Conservation (phyloP, 164 flowering plant species). For the Magnolia changhungtana region DNA sequence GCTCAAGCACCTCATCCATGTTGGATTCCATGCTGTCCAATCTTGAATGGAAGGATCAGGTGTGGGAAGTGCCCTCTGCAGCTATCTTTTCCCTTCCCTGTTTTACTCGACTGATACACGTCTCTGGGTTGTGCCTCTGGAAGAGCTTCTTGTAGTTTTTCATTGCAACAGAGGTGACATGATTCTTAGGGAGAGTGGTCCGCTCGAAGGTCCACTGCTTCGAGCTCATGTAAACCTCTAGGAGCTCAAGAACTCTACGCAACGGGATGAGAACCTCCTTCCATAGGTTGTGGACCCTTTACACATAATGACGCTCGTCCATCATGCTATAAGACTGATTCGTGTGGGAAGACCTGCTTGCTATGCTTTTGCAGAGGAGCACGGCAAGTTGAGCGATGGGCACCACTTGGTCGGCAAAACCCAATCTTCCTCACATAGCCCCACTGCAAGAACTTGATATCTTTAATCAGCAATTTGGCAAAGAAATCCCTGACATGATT, state of each 20-base stretch:
- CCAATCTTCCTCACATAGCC: constrained; percentile 17
- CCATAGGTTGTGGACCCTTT: constrained; percentile 39
- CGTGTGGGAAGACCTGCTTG: constrained; percentile 36
- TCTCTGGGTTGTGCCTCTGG: constrained; percentile 31
- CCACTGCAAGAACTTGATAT: constrained; percentile 14
- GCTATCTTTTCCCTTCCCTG: constrained; percentile 43
- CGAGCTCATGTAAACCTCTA: constrained; percentile 44
- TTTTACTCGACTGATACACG: constrained; percentile 34
- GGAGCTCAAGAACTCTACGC: constrained; percentile 30
- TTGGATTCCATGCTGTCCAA: constrained; percentile 1
- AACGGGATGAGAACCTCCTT: constrained; percentile 42
- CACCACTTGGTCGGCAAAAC: constrained; percentile 33
- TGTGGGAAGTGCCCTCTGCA: constrained; percentile 54
- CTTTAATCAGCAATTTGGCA: constrained; percentile 15
- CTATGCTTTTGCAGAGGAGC: constrained; percentile 45
- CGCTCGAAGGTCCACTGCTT: constrained; percentile 19
- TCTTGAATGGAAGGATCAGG: constrained; percentile 26
- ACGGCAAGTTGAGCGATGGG: constrained; percentile 26
- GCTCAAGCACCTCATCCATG: constrained; percentile 34
- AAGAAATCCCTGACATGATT: constrained; percentile 20
- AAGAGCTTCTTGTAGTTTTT: constrained; percentile 40
- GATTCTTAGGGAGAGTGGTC: constrained; percentile 36
- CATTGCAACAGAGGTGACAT: constrained; percentile 57
- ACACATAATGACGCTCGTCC: constrained; percentile 42
- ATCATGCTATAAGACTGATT: constrained; percentile 25